Evolutionary conservation across 306 rosid species (phyloP).

Genomic region (Trifolium fragiferum): DNA sequence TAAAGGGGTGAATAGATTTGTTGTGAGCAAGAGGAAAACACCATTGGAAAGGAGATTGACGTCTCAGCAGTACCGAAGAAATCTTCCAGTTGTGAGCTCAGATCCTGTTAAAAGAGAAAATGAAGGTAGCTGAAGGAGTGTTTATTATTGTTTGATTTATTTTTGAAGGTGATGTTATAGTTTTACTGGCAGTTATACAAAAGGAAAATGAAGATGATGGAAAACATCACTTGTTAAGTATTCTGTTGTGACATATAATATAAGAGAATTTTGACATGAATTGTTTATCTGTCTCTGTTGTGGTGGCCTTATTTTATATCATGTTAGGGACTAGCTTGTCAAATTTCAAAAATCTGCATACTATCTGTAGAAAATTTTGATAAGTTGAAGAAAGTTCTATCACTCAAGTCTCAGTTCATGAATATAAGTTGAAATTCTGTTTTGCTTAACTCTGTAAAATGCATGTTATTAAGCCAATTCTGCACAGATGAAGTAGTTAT

Average conservation of each 20-base stretch:
- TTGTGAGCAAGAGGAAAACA: conserved; percentile 97
- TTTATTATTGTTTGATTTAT: conserved; percentile 3
- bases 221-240: conserved; percentile 8
- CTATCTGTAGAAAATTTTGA: neutral
- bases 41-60: conserved; percentile 95
- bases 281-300: conserved; percentile 15
- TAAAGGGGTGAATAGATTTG: conserved; percentile 96
- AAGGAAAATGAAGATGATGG: conserved; percentile 32
- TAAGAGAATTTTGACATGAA: conserved; percentile 33
- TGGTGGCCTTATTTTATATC: neutral
- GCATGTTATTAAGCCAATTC: neutral
- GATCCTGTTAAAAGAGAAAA: conserved; percentile 69
- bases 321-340: conserved; percentile 20
- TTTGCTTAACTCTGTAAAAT: neutral
- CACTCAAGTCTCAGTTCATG: too few relatives aligned
- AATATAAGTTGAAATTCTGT: too few relatives aligned
- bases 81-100: conserved; percentile 81
- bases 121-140: conserved; percentile 54
- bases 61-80: conserved; percentile 85
- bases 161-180: conserved; percentile 23
- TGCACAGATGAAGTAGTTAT: neutral
- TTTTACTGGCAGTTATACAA: conserved; percentile 25
- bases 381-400: too few relatives aligned
- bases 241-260: conserved; percentile 4
- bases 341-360: neutral